phyloP scores from a whole-genome alignment of 1,284 basidiomycete species.

The Puccinia triticina region DNA sequence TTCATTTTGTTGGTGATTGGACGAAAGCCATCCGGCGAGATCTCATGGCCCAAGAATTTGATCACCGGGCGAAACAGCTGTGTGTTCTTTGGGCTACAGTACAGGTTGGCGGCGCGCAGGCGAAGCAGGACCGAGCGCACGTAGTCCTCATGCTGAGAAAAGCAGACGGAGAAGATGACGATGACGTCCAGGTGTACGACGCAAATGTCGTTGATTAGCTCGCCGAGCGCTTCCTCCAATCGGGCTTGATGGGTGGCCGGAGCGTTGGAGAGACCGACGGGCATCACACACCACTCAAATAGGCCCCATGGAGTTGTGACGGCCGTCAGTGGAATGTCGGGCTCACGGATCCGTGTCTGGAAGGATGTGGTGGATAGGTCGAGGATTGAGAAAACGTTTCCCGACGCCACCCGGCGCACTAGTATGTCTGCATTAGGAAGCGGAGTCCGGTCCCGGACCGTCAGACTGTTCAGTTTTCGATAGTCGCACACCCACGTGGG shows the following conservation, averaged over 20 bases:
- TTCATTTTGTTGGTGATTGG: too few species aligned
- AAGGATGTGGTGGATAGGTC: constrained; percentile 53
- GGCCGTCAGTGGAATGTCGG: constrained; percentile 53
- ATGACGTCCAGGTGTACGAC: too few species aligned
- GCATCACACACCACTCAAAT: constrained; percentile 53
- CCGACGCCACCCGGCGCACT: constrained; percentile 45
- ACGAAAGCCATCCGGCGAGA: too few species aligned
- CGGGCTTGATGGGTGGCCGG: neutral
- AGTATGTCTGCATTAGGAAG: constrained; percentile 54
- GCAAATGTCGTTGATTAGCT: too few species aligned
- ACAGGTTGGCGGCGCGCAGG: too few species aligned
- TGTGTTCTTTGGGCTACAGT: too few species aligned
- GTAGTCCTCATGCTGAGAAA: too few species aligned
- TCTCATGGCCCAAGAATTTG: too few species aligned
- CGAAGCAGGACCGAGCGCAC: too few species aligned
- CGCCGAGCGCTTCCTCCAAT: neutral
- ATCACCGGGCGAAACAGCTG: too few species aligned
- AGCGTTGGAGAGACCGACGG: constrained; percentile 58
- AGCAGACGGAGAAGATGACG: too few species aligned
- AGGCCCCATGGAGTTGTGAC: constrained; percentile 51
- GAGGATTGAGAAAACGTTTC: constrained; percentile 53
- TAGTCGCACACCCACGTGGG: constrained; percentile 24
- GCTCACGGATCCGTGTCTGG: constrained; percentile 50
- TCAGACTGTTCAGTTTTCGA: neutral
- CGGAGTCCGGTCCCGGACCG: constrained; percentile 47